Conservation (phyloP, 2,329 filamentous ascomycete genomes). For the Aspergillus unguis region DNA sequence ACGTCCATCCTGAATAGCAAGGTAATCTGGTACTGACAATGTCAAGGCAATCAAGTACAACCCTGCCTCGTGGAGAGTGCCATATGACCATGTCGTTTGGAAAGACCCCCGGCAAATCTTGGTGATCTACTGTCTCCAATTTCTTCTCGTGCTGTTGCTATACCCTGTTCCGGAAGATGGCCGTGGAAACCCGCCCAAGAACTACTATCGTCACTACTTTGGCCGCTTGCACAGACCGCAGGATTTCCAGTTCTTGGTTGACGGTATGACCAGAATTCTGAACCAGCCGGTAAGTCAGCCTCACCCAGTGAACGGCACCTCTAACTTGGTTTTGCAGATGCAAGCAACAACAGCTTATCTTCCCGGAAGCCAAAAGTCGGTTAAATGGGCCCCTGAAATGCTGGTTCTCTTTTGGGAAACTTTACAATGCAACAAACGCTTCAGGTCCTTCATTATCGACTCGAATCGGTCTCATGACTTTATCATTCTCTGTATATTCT, state of each 20-base stretch:
- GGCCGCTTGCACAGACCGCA: constrained; percentile 87
- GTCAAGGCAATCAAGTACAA: constrained; percentile 87
- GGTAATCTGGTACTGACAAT: not conserved
- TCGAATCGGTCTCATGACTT: constrained; percentile 93
- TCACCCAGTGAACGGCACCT: not conserved
- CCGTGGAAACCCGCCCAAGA: constrained; percentile 67
- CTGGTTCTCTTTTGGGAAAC: constrained; percentile 98
- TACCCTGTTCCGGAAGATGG: constrained; percentile 82
- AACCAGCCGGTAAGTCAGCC: constrained; percentile 66
- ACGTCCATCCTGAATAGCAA: constrained; percentile 34
- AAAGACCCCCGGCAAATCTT: constrained; percentile 86
- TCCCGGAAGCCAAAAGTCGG: constrained; percentile 73
- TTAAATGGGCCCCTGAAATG: constrained; percentile 90
- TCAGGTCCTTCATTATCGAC: constrained; percentile 94
- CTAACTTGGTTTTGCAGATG: constrained; percentile 48
- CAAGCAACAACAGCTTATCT: constrained; percentile 86
- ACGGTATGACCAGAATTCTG: constrained; percentile 87
- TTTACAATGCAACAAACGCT: constrained; percentile 95
- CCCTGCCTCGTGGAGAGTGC: constrained; percentile 86
- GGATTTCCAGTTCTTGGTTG: constrained; percentile 95
- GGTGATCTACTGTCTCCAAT: constrained; percentile 86
- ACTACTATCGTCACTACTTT: constrained; percentile 89
- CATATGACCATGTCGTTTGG: constrained; percentile 88
- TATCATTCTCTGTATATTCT: constrained; percentile 83
- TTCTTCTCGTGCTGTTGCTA: constrained; percentile 78